Evolutionary conservation across 1,139 yeast species (phyloP), one percentile per base, ranked within the genome.

Genomic region (Geotrichum restrictum): DNA sequence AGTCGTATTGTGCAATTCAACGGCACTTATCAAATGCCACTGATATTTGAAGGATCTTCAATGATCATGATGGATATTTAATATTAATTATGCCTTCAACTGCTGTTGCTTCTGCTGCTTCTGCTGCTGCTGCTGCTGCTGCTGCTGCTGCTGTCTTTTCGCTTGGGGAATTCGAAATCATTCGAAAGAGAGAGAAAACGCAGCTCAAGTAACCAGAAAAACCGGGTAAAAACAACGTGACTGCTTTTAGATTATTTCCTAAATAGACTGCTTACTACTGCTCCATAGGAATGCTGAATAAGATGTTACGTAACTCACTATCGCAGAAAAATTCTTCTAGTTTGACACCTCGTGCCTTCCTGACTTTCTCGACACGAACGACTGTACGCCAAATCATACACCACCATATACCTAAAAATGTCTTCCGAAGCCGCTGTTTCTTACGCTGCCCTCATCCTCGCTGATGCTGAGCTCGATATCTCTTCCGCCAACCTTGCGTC

Each of bases 401-500:
- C 14, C 42, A 39, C n/a, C 45, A 52, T 34, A 42, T 21, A 48
- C 43, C 48, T 40, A 39, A 57, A 51, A 59, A 62, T 62, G 66
- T 62, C 66, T 57, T 56, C 70, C 52, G 73, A 70, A 62, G 68
- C 71, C 60, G 69, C 70, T 59, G 71, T 69, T 57, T 70, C 70
- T 60, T 60, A 66, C 72, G 96, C 97, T 74, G 93, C 96, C 74
- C 85, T 89, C 77, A 88, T 89, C 81, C 82, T 89, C 77, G 95
- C 96, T 67, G 97, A 89, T 76, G 85, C 96, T 68, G 96, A 88
- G 72, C 78, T 87, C 73, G 96, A 87, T 77, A 81, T 88, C 82
- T 75, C 96, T 70, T 73, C 95, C 69, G 96, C 88, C 74, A 88
- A 88, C 82, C 80, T 89, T 73, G 74, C 79, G 70, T 75, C 95